Conservation (phyloP, 192 early-diverging fungal species). For the Linnemannia exigua region DNA sequence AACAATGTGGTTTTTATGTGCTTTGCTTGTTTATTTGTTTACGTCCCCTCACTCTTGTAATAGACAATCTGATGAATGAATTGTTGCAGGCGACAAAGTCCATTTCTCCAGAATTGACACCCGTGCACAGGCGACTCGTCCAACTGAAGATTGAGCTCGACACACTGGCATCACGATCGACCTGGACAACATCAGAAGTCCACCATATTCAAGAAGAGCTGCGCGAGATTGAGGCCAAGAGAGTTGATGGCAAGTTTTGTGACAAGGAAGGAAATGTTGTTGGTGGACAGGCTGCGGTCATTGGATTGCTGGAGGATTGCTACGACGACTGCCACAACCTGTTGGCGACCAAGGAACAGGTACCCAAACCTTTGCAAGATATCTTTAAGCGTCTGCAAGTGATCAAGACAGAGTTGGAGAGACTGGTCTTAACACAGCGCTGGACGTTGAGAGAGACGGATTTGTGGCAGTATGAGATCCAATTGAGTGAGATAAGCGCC, state of each 20-base stretch:
- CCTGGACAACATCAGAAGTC: constrained; percentile 53
- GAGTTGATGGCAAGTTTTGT: constrained; percentile 88
- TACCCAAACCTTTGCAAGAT: constrained; percentile 71
- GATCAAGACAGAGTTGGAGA: constrained; percentile 83
- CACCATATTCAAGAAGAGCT: constrained; percentile 78
- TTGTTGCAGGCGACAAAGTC: constrained; percentile 70
- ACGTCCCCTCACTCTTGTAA: not conserved
- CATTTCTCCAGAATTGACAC: constrained; percentile 80
- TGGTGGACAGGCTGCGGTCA: constrained; percentile 88
- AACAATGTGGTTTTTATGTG: not conserved
- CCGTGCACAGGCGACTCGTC: constrained; percentile 80
- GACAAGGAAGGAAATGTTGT: constrained; percentile 75
- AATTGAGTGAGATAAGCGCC: constrained; percentile 87
- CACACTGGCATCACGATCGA: constrained; percentile 47
- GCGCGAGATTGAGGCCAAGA: constrained; percentile 81
- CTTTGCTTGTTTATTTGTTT: not conserved
- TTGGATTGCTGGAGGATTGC: constrained; percentile 83
- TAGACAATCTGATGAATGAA: constrained; percentile 62
- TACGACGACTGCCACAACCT: constrained; percentile 89
- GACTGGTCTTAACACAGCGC: constrained; percentile 78
- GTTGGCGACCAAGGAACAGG: constrained; percentile 73
- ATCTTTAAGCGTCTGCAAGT: constrained; percentile 73
- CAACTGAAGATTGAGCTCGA: constrained; percentile 74
- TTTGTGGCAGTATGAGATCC: constrained; percentile 71
- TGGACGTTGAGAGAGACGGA: constrained; percentile 88